Evolutionary conservation across 495 filamentous ascomycete species (phyloP), one percentile per base, ranked within the genome.

Genomic region (Oidiodendron maius): DNA sequence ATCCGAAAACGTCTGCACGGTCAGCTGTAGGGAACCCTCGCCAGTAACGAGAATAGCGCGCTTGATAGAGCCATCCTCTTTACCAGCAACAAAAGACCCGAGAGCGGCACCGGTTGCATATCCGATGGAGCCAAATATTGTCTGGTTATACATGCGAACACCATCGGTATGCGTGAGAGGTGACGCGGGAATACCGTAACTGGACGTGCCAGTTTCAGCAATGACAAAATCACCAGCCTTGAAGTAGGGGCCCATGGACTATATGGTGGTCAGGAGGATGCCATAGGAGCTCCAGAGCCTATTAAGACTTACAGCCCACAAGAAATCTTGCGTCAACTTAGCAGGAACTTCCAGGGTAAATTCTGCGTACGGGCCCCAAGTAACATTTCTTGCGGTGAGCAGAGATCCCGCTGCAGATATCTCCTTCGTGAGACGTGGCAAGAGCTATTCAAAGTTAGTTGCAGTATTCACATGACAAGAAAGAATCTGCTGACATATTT

Each of bases 141-240:
- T 62, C 37, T 71, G 67, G 18, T 59, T 71, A 49, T 63, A 65
- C 41, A 55, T 51, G 8, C 44, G 46, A 23, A 49, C 58, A 38
- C 54, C 51, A 9, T 53, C 40, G 10, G 64, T 60, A 15, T 69
- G 52, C 3, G 40, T 41, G 4, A 61, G 58, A 46, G 17, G 39
- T 16, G 42, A 38, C 2, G 50, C 55, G 25, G 38, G 51, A 45
- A 66, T 56, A 17, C 70, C 70, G 34, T 57, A 64, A 13, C 61
- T 54, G 3, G 60, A 52, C 3, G 71, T 71, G 22, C 68, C 71
- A 10, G 64, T 69, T 52, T 74, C 71, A 17, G 61, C 55, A 64
- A 80, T 49, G 67, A 66, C 59, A 64, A 77, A 10, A 68, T 81
- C 63, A 64, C 70, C 39, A 40, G 64, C 13, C 63, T 69, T 24